Percentiles rank a stretch among this genome's conserved stretches.
phyloP scores from a whole-genome alignment of 2,329 filamentous ascomycete genomes.

The Aspergillus pseudoterreus region DNA sequence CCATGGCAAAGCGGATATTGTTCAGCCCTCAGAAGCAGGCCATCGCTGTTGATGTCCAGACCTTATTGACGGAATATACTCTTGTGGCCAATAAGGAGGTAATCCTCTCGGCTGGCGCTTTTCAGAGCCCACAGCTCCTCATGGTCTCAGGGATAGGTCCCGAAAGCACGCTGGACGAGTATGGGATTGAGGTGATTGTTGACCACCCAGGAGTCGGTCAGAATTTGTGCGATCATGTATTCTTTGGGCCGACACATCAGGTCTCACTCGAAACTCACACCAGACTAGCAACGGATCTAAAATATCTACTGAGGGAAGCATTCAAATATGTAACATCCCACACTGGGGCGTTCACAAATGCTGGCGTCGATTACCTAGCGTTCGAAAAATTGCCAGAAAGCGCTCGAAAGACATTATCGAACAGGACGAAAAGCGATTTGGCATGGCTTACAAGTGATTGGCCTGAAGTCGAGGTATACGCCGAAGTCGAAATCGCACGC shows the following conservation, averaged over 20 bases:
- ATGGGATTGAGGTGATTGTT: constrained; percentile 24
- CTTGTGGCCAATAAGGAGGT: constrained; percentile 50
- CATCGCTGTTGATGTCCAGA: constrained; percentile 45
- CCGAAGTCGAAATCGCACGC: not conserved
- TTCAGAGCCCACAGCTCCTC: constrained; percentile 53
- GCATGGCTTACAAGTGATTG: constrained; percentile 33
- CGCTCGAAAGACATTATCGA: constrained; percentile 17
- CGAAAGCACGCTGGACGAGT: constrained; percentile 15
- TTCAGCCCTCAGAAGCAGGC: constrained; percentile 48
- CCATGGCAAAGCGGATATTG: constrained; percentile 45
- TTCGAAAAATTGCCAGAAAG: constrained; percentile 31
- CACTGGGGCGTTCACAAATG: constrained; percentile 25
- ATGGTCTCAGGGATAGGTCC: constrained; percentile 52
- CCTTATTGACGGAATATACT: constrained; percentile 37
- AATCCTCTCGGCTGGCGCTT: constrained; percentile 50
- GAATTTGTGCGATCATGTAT: constrained; percentile 34
- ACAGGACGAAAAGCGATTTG: constrained; percentile 16
- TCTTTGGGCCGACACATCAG: constrained; percentile 26
- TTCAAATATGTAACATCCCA: constrained; percentile 15
- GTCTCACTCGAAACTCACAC: constrained; percentile 24
- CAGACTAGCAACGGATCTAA: constrained; percentile 11
- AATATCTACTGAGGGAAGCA: constrained; percentile 14
- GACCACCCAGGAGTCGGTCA: constrained; percentile 35
- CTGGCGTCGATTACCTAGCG: constrained; percentile 25
- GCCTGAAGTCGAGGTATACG: constrained; percentile 35